Conservation (phyloP, 106 monocot species). For the Dactylorhiza incarnata region DNA sequence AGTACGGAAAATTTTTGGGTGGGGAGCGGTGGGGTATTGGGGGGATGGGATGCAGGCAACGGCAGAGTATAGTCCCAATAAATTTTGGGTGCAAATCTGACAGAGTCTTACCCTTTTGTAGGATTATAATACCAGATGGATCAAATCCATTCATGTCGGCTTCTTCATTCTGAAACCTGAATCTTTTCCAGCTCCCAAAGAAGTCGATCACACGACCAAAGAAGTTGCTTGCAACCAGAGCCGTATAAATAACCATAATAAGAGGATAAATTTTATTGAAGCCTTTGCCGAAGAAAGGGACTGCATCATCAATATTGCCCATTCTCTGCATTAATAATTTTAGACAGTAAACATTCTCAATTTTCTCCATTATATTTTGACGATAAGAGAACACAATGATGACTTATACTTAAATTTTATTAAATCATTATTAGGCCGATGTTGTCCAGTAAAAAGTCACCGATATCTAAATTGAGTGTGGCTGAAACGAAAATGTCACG, state of each 20-base stretch:
- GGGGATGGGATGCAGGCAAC: background rate
- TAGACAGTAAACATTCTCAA: background rate
- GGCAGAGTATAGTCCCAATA: background rate
- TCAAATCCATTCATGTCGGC: conserved; percentile 82
- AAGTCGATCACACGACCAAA: conserved; percentile 67
- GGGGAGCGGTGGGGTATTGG: too few relatives aligned
- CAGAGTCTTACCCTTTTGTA: conserved; percentile 64
- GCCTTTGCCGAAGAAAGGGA: conserved; percentile 64
- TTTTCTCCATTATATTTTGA: too few relatives aligned
- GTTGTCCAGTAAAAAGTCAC: too few relatives aligned
- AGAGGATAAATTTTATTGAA: conserved; percentile 77
- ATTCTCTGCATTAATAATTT: conserved; percentile 40
- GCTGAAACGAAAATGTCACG: too few relatives aligned
- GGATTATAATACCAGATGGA: conserved; percentile 92
- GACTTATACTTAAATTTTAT: too few relatives aligned
- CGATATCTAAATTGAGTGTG: too few relatives aligned
- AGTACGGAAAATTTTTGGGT: background rate
- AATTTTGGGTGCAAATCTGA: background rate
- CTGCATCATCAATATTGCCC: conserved; percentile 77
- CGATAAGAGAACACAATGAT: too few relatives aligned
- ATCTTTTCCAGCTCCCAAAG: conserved; percentile 81
- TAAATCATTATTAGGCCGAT: too few relatives aligned
- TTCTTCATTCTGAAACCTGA: conserved; percentile 64
- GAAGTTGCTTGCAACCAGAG: conserved; percentile 73
- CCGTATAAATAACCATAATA: conserved; percentile 75